Evolutionary conservation across 192 early-diverging fungal genomes (phyloP).

Genomic region (Podila minutissima): DNA sequence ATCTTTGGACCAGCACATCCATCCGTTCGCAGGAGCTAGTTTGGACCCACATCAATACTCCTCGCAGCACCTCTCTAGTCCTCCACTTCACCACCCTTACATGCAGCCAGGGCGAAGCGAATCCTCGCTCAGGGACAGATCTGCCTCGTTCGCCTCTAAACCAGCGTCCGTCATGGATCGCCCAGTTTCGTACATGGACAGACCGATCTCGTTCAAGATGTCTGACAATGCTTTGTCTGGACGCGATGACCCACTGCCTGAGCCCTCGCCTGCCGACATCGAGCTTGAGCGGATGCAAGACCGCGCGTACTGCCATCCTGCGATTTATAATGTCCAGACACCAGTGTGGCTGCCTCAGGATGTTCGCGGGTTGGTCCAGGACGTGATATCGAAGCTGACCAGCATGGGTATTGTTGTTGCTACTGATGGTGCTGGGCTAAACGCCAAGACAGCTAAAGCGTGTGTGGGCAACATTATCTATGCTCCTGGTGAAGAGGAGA

Average conservation of each 20-base stretch:
- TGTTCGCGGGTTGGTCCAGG: slow-evolving; percentile 48
- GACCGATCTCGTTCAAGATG: background rate
- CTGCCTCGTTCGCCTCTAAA: background rate
- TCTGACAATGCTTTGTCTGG: background rate
- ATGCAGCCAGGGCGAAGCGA: background rate
- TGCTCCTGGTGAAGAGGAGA: slow-evolving; percentile 44
- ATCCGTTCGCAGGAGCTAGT: background rate
- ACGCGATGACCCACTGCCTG: background rate
- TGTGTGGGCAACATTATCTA: slow-evolving; percentile 30
- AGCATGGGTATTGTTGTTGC: slow-evolving; percentile 37
- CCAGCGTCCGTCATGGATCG: background rate
- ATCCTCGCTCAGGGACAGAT: background rate
- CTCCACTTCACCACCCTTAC: background rate
- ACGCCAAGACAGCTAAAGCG: slow-evolving; percentile 20
- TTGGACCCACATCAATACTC: background rate
- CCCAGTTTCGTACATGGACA: slow-evolving; percentile 9
- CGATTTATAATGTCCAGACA: slow-evolving; percentile 35
- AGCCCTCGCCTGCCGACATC: background rate
- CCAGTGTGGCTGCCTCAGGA: slow-evolving; percentile 64
- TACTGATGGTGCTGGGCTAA: slow-evolving; percentile 35
- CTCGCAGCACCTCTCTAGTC: background rate
- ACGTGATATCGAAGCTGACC: slow-evolving; percentile 40
- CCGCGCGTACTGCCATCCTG: slow-evolving; percentile 57
- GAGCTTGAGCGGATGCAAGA: slow-evolving; percentile 30
- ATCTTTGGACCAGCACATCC: background rate